Evolutionary conservation across 495 filamentous ascomycete species (phyloP).

Genomic region (Penicillium roqueforti): DNA sequence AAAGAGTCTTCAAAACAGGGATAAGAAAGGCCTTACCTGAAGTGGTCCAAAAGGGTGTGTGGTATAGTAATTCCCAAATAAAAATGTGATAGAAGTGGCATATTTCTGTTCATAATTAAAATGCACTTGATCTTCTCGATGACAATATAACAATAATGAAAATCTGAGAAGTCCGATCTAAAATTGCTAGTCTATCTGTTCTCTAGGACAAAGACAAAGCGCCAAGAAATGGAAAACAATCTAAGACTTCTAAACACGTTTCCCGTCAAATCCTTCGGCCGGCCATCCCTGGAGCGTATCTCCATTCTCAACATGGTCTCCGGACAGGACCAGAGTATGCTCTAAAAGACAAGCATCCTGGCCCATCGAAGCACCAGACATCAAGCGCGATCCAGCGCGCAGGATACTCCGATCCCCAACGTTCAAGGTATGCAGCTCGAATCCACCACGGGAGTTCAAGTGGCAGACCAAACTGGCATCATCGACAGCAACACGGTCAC

Average conservation of each 20-base stretch:
- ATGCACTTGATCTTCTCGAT: neutral
- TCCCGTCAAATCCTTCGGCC: conserved; percentile 33
- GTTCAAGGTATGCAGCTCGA: conserved; percentile 37
- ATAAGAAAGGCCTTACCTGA: no score
- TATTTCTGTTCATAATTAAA: no score
- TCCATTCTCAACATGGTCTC: conserved; percentile 41
- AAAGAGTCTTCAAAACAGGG: no score
- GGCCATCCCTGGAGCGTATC: conserved; percentile 46
- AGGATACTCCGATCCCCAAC: conserved; percentile 44
- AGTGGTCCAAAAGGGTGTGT: no score
- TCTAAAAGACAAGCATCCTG: conserved; percentile 42
- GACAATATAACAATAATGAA: neutral
- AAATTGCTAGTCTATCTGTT: neutral
- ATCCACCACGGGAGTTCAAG: conserved; percentile 44
- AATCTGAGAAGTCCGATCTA: neutral
- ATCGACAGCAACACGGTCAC: conserved; percentile 43
- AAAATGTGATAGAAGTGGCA: no score
- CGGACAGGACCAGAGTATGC: conserved; percentile 45
- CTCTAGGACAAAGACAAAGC: neutral
- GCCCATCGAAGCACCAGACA: conserved; percentile 42
- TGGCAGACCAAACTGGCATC: conserved; percentile 46
- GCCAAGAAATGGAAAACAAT: neutral
- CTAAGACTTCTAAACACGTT: conserved; percentile 3
- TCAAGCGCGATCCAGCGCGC: conserved; percentile 37
- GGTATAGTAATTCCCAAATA: no score